Base-by-base conservation (phyloP, 441 rosid genomes). In the Omphalea diandra region DNA sequence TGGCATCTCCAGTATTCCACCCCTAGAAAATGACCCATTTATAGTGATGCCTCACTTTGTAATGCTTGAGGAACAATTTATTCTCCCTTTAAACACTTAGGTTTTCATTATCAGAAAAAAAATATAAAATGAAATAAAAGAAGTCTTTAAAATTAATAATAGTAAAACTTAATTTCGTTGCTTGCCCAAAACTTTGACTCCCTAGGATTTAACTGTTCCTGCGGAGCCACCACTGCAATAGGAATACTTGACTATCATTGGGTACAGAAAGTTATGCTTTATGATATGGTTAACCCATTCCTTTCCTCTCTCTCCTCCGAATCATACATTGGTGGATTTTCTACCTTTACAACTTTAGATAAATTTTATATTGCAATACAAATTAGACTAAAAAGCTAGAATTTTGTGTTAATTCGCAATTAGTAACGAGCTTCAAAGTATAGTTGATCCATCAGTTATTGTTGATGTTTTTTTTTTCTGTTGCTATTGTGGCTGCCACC, bases 51-150 rank as follows among this genome's bases (percentile, higher is more conserved):
- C 29, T 32, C 20, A 2, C 5, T 24, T 20, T 29, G 29, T 27
- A 15, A n/a, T 55, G 35, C 31, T 22, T 15, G 17, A 58, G 27
- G 38, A 54, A 47, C 1, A 59, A 24, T 52, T 22, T 27, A 18
- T 68, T 43, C 1, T 22, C 55, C 46, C 7, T 5, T 50, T 11
- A 10, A 49, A 33, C 12, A 15, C 4, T 50, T 33, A n/a, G 10
- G 18, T 20, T 33, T 44, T n/a, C n/a, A n/a, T n/a, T n/a, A n/a
- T n/a, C n/a, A n/a, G n/a, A n/a, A n/a, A n/a, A n/a, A n/a, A n/a
- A n/a, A n/a, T n/a, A n/a, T n/a, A n/a, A n/a, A 65, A 29, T 65
- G 7, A 65, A 50, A 35, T 66, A 2, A 32, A 44, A n/a, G 32
- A 32, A 20, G 31, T 40, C 22, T 40, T 7, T 58, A 26, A n/a